phyloP scores from a whole-genome alignment of 768 basidiomycete genomes.

The Trametes villosa region DNA sequence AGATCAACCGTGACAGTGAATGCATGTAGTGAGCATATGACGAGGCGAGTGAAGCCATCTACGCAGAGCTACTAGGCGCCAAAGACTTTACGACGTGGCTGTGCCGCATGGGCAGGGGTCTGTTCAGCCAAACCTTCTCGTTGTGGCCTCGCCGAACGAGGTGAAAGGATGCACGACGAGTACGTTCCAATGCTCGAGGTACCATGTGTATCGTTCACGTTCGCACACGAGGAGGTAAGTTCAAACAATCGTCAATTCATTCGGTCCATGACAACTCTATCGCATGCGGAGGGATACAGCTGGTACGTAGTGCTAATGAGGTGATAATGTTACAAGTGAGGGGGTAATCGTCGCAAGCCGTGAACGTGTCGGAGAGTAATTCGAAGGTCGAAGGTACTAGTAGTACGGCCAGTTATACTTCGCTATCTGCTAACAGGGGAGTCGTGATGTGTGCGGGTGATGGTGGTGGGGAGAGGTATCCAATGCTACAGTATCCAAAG shows the following conservation, averaged over 20 bases:
- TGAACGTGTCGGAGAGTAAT: constrained; percentile 15
- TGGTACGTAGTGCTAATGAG: constrained; percentile 4
- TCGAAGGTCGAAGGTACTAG: constrained; percentile 25
- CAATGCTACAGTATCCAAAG: constrained; percentile 25
- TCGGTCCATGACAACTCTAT: constrained; percentile 11
- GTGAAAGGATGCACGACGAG: no score
- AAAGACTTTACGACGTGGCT: no score
- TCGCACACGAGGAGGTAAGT: background rate
- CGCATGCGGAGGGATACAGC: constrained; percentile 13
- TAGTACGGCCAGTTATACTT: constrained; percentile 21
- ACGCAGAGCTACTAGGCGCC: no score
- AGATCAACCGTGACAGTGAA: no score
- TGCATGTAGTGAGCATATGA: no score
- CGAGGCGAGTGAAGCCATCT: no score
- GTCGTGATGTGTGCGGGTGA: background rate
- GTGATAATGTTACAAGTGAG: constrained; percentile 21
- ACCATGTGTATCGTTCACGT: background rate
- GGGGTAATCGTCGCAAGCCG: constrained; percentile 7
- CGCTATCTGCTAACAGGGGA: constrained; percentile 12
- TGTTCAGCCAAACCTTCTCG: no score
- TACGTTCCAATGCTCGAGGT: no score
- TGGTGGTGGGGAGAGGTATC: constrained; percentile 9
- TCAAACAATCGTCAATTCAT: constrained; percentile 5
- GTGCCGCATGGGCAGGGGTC: no score
- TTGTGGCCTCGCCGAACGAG: no score